Base-by-base conservation (phyloP, 176 grass and related monocot species). In the Carex cristatella region DNA sequence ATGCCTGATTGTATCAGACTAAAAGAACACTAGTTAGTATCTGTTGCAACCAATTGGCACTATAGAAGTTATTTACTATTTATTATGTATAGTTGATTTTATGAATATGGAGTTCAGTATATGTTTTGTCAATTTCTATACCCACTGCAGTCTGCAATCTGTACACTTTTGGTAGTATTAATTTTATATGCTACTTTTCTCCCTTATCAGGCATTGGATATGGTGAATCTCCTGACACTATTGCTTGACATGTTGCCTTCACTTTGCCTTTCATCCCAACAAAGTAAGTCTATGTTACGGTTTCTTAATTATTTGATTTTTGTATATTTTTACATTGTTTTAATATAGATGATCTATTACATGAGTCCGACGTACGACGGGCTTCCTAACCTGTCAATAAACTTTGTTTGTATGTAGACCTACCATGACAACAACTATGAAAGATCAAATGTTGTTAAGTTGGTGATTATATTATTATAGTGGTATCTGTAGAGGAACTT, bases 181-280 rank as follows among this genome's bases (percentile, higher is more conserved):
- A 81, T 81, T 63, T 74, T 63, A n/a, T 62, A 4, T 16, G 42
- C 63, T 76, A 14, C 44, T 53, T 46, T 33, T 82, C 37, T 82
- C 56, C 53, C 56, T 61, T 86, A 82, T 42, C 87, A 99, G 96
- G 96, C 88, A 5, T 84, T 94, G 61, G 91, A 94, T 84, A 93
- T 95, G 69, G 70, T 99, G 74, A 80, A 91, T 80, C 85, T 95
- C 89, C 86, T 85, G 65, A 95, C 96, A 0, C 89, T 91, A 13
- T 88, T 99, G 68, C 69, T 99, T 85, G 96, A 95, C 18, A 49
- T 56, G 15, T 84, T 99, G 79, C 96, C 96, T 76, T 65, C 81
- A 79, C 44, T 94, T 35, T 79, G 82, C 55, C 48, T 71, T 58
- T 80, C 74, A 63, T 35, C 81, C 59, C 76, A 33, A 75, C 62